These are phyloP conservation scores for Skeletonema tropicum DNA, from an alignment of 108 stramenopile species.

Conservation along the genomic window DNA sequence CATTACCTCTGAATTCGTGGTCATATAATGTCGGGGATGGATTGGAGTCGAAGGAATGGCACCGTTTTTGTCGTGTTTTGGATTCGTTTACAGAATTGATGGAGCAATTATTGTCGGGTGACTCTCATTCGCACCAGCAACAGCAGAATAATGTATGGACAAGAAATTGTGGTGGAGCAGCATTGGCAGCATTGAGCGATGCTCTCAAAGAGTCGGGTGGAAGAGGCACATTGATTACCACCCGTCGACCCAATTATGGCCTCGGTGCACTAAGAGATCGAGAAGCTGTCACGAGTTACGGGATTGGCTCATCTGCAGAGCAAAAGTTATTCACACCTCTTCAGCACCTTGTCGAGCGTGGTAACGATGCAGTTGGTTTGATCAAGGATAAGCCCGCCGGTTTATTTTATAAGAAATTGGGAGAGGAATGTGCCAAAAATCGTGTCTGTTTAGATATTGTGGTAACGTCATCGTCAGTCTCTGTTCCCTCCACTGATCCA, in stretches of 20 bases:
- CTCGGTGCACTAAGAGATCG: conserved; percentile 66
- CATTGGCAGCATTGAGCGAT: conserved; percentile 69
- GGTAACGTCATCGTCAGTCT: conserved; percentile 56
- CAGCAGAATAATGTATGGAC: background rate
- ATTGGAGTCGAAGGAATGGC: conserved; percentile 31
- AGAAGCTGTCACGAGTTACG: conserved; percentile 24
- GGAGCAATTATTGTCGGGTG: conserved; percentile 41
- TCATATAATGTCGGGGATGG: conserved; percentile 55
- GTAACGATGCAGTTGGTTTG: background rate
- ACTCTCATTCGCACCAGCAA: background rate
- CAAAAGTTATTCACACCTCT: conserved; percentile 58
- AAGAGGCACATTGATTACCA: conserved; percentile 68
- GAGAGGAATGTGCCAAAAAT: conserved; percentile 49
- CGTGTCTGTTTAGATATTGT: conserved; percentile 75
- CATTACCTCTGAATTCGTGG: conserved; percentile 64
- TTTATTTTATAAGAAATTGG: conserved; percentile 62
- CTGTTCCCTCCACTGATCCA: conserved; percentile 25
- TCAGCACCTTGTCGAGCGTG: conserved; percentile 43
- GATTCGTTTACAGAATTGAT: conserved; percentile 43
- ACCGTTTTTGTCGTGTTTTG: conserved; percentile 40
- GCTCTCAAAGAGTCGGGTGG: conserved; percentile 78
- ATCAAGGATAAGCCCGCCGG: conserved; percentile 41
- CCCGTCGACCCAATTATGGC: conserved; percentile 77
- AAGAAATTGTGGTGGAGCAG: conserved; percentile 74
- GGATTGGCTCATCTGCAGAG: conserved; percentile 20